Conservation (phyloP, 371 early-diverging fungal genomes). For the Cladochytrium tenue region DNA sequence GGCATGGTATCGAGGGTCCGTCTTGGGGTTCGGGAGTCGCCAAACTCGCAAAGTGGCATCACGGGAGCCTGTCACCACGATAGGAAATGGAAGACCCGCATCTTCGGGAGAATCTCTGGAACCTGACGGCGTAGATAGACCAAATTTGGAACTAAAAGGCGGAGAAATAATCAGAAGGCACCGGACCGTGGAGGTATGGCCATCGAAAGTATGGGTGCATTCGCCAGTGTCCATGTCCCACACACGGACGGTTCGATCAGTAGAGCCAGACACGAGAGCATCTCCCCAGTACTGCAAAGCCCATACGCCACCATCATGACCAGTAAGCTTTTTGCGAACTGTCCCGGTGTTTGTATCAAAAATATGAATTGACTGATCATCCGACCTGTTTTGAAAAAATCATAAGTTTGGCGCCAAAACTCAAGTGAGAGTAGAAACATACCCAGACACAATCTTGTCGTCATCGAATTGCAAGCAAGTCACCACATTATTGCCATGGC, state of each 20-base stretch:
- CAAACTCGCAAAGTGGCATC: constrained; percentile 95
- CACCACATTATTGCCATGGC: constrained; percentile 80
- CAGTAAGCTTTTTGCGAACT: constrained; percentile 64
- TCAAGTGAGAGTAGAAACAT: constrained; percentile 5
- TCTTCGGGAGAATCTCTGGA: background rate
- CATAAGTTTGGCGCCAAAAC: background rate
- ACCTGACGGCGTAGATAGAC: too few relatives aligned
- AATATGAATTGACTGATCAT: constrained; percentile 83
- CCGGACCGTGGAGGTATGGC: constrained; percentile 95
- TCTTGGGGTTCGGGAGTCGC: constrained; percentile 77
- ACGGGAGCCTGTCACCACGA: constrained; percentile 95
- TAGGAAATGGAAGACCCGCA: constrained; percentile 28
- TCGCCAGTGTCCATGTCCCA: constrained; percentile 92
- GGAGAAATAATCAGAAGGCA: constrained; percentile 87
- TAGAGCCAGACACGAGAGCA: constrained; percentile 94
- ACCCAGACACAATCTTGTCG: constrained; percentile 86
- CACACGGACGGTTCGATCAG: constrained; percentile 93
- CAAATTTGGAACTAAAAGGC: too few relatives aligned
- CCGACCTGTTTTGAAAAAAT: constrained; percentile 50
- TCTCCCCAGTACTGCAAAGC: constrained; percentile 87
- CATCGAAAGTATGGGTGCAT: constrained; percentile 85
- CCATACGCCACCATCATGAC: constrained; percentile 99
- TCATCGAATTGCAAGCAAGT: constrained; percentile 94
- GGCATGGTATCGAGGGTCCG: constrained; percentile 25
- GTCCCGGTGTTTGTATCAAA: constrained; percentile 81